phyloP scores from a whole-genome alignment of 139 green algal species.

The Micractinium conductrix region DNA sequence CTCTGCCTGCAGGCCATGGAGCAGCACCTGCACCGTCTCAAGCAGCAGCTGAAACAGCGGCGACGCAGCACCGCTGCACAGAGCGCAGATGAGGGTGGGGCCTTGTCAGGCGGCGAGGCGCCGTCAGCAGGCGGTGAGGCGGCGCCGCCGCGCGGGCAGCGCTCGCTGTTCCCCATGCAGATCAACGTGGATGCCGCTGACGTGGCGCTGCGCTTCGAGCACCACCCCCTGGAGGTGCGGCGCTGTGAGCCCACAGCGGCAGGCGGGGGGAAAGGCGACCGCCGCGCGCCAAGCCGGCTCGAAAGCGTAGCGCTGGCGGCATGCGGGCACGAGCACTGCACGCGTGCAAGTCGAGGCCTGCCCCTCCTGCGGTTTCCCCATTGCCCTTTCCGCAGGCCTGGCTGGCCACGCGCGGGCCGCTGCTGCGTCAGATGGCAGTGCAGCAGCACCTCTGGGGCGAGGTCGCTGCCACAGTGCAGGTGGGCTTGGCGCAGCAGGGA shows the following conservation, averaged over 20 bases:
- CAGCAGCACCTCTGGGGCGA: conserved; percentile 67
- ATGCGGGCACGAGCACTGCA: no score
- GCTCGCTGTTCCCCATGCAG: conserved; percentile 52
- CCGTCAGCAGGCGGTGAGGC: neutral
- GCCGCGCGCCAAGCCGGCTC: no score
- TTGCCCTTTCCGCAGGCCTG: conserved; percentile 63
- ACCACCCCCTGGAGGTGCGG: conserved; percentile 72
- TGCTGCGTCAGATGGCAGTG: conserved; percentile 55
- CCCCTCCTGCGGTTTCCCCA: neutral
- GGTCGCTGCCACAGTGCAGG: conserved; percentile 47
- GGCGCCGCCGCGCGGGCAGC: neutral
- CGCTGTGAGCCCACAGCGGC: no score
- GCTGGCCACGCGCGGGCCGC: conserved; percentile 59
- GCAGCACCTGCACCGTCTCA: conserved; percentile 19
- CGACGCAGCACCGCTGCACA: neutral
- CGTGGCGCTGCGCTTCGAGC: conserved; percentile 62
- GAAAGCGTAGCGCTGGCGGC: no score
- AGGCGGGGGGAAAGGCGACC: no score
- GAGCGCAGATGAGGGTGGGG: neutral
- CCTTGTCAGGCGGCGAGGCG: neutral
- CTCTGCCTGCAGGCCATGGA: conserved; percentile 18
- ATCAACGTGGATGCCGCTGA: conserved; percentile 46
- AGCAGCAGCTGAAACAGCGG: neutral
- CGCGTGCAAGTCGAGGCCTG: no score
- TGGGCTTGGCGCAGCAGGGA: neutral